Conservation (phyloP, 768 basidiomycete genomes). For the Leccinum pellstonianum region DNA sequence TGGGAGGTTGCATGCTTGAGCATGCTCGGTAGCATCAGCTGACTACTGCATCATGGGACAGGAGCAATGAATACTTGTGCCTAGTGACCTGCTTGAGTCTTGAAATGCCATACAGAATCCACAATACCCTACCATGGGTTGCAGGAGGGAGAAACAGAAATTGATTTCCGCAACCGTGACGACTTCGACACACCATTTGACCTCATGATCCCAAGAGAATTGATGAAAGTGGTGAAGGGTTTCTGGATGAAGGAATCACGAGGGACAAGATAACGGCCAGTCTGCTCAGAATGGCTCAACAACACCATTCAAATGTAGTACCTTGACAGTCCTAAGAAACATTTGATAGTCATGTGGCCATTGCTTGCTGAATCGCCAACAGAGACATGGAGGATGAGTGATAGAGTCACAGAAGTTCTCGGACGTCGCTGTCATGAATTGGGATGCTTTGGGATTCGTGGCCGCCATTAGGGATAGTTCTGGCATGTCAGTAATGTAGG, state of each 20-base stretch:
- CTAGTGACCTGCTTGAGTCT: constrained; percentile 19
- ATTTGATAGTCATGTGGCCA: constrained; percentile 11
- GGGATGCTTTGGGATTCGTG: constrained; percentile 30
- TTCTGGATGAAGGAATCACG: constrained; percentile 33
- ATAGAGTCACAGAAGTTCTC: constrained; percentile 26
- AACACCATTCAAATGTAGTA: constrained; percentile 3
- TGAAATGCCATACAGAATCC: constrained; percentile 41
- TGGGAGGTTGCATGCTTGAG: not conserved
- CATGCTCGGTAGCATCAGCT: not conserved
- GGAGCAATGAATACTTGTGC: not conserved
- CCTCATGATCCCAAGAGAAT: not conserved
- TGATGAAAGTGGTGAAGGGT: not conserved
- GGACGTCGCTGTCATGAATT: constrained; percentile 30
- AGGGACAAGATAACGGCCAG: constrained; percentile 35
- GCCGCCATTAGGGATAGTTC: constrained; percentile 31
- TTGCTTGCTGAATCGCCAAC: not conserved
- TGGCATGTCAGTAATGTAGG: constrained; percentile 35
- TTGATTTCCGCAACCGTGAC: constrained; percentile 32
- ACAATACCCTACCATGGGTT: constrained; percentile 34
- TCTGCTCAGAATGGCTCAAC: constrained; percentile 28
- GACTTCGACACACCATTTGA: not conserved
- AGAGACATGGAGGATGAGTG: not conserved
- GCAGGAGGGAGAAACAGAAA: constrained; percentile 37
- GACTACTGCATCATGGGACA: not conserved
- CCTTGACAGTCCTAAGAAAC: constrained; percentile 2